These are phyloP conservation scores for Leishmania gerbilli DNA, from an alignment of 208 protist genomes.

Conservation along the genomic window DNA sequence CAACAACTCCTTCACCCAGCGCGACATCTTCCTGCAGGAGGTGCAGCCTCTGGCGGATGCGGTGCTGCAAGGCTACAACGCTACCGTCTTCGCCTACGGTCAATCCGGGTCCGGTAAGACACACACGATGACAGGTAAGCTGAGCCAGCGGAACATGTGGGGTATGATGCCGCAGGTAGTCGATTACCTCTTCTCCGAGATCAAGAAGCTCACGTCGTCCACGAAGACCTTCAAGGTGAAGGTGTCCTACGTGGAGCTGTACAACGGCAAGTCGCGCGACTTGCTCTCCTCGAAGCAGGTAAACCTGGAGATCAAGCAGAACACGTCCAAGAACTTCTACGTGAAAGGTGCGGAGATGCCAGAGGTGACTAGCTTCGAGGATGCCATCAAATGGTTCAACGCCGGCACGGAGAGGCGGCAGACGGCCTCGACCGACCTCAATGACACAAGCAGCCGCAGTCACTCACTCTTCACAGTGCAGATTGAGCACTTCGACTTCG, in stretches of 20 bases:
- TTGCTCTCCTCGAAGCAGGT: constrained; percentile 78
- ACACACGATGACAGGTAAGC: constrained; percentile 91
- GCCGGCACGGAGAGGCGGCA: constrained; percentile 84
- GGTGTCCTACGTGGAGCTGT: constrained; percentile 91
- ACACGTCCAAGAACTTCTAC: constrained; percentile 93
- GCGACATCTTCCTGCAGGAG: constrained; percentile 90
- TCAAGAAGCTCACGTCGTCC: constrained; percentile 79
- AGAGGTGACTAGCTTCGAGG: constrained; percentile 84
- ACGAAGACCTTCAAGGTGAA: constrained; percentile 90
- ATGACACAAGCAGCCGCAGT: constrained; percentile 90
- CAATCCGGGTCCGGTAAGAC: constrained; percentile 94
- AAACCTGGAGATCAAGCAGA: constrained; percentile 92
- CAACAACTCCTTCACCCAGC: constrained; percentile 93
- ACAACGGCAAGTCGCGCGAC: constrained; percentile 92
- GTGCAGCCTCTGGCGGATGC: constrained; percentile 87
- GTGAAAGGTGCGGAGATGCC: constrained; percentile 91
- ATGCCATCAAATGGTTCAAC: constrained; percentile 88
- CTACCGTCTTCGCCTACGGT: constrained; percentile 92
- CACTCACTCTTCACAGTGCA: constrained; percentile 92
- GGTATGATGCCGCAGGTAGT: constrained; percentile 93
- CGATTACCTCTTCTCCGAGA: constrained; percentile 85
- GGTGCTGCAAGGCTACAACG: constrained; percentile 92
- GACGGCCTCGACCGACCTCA: constrained; percentile 92
- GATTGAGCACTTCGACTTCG: constrained; percentile 87
- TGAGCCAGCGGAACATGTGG: constrained; percentile 72